Conservation (phyloP, 208 protist genomes). For the Leishmania arabica region DNA sequence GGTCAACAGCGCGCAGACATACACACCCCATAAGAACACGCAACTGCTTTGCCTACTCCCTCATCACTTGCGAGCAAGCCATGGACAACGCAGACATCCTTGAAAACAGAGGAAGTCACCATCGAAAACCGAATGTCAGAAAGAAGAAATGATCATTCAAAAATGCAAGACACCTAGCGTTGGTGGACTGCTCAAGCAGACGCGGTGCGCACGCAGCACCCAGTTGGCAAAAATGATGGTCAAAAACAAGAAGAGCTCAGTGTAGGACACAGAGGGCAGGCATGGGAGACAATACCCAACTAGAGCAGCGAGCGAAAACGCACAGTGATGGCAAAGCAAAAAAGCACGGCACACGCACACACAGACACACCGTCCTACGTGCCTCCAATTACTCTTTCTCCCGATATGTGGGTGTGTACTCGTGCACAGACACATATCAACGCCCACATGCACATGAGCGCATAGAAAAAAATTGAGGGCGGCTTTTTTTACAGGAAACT, state of each 20-base stretch:
- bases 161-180: background rate
- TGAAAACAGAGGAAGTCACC: background rate
- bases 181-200: background rate
- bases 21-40: background rate
- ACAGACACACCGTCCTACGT: too few relatives aligned
- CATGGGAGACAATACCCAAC: background rate
- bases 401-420: background rate
- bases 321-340: background rate
- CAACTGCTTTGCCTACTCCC: background rate
- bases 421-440: background rate
- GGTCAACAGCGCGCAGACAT: background rate
- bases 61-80: background rate
- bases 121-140: background rate
- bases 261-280: background rate
- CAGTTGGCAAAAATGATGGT: background rate
- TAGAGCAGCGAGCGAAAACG: background rate
- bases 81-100: background rate
- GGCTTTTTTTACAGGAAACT: background rate
- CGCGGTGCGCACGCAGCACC: background rate
- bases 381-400: background rate
- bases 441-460: background rate
- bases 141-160: background rate
- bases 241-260: background rate
- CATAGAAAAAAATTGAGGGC: background rate
- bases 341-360: too few relatives aligned